These are phyloP conservation scores for Naganishia friedmannii DNA, from an alignment of 768 basidiomycete genomes.

Conservation along the genomic window DNA sequence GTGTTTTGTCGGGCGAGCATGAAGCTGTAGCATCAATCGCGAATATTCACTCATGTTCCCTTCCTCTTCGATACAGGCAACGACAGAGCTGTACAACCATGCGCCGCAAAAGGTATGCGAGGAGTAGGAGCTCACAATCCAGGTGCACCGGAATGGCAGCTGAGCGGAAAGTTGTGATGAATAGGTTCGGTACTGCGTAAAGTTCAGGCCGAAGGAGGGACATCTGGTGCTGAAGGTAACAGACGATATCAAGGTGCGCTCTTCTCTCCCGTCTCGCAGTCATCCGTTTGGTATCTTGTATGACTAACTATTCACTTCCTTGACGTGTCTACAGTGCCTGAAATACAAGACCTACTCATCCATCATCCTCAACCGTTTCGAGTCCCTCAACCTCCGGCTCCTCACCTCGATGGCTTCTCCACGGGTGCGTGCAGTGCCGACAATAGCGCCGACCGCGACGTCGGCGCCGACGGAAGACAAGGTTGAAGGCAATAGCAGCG, in stretches of 20 bases:
- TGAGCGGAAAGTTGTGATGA: too few relatives aligned
- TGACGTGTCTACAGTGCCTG: slow-evolving; percentile 63
- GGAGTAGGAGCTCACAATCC: too few relatives aligned
- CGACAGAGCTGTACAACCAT: slow-evolving; percentile 75
- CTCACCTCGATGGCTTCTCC: slow-evolving; percentile 42
- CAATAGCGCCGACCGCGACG: slow-evolving; percentile 20
- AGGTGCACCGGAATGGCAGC: too few relatives aligned
- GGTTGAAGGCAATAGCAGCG: background rate
- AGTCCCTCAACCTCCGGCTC: slow-evolving; percentile 78
- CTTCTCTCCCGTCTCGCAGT: too few relatives aligned
- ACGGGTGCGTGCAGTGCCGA: background rate
- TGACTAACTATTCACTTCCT: too few relatives aligned
- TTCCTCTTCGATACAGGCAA: slow-evolving; percentile 69
- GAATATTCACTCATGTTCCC: slow-evolving; percentile 1
- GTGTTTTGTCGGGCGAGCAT: background rate
- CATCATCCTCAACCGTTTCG: slow-evolving; percentile 93
- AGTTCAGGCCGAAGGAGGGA: slow-evolving; percentile 81
- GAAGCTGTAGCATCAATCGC: background rate
- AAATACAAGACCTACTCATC: slow-evolving; percentile 95
- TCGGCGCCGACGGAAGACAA: background rate
- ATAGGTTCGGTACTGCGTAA: slow-evolving; percentile 84
- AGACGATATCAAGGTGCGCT: slow-evolving; percentile 76
- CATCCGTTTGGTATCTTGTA: too few relatives aligned
- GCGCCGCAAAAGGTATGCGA: slow-evolving; percentile 68
- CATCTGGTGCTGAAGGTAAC: slow-evolving; percentile 91